These are phyloP conservation scores for Artemisia argyi DNA, from an alignment of 129 eudicot species.

Conservation along the genomic window DNA sequence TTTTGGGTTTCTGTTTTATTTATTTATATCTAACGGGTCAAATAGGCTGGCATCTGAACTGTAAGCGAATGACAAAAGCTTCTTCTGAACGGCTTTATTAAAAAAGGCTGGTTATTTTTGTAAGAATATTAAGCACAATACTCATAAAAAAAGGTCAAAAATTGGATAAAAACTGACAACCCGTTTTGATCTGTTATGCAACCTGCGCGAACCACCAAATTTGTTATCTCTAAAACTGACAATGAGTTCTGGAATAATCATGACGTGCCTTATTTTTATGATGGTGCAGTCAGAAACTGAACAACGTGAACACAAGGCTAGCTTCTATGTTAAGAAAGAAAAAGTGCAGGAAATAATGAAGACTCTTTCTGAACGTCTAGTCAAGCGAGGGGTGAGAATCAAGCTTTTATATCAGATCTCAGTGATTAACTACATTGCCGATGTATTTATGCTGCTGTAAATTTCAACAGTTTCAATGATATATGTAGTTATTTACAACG, in stretches of 20 bases:
- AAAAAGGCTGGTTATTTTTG: not conserved
- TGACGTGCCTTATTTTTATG: not conserved
- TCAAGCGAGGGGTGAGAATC: constrained; percentile 72
- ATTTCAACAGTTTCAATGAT: not conserved
- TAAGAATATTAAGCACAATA: not conserved
- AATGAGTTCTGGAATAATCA: not conserved
- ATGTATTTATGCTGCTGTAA: constrained; percentile 7
- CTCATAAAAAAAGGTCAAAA: not conserved
- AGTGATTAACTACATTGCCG: not conserved
- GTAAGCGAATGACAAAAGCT: not conserved
- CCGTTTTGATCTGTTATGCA: not conserved
- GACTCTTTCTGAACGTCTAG: constrained; percentile 58
- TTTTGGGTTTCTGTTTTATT: no score
- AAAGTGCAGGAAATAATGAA: constrained; percentile 71
- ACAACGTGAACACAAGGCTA: constrained; percentile 87
- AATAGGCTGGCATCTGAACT: not conserved
- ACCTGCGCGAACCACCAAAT: not conserved
- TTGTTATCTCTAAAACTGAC: not conserved
- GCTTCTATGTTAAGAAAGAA: constrained; percentile 84
- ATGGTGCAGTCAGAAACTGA: constrained; percentile 79
- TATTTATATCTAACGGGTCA: not conserved
- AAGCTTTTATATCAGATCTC: not conserved
- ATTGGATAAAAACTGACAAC: not conserved
- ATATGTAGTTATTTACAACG: not conserved
- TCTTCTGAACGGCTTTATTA: not conserved